These are phyloP conservation scores for Fusarium illudens DNA, from an alignment of 2,329 filamentous ascomycete genomes.

Conservation along the genomic window DNA sequence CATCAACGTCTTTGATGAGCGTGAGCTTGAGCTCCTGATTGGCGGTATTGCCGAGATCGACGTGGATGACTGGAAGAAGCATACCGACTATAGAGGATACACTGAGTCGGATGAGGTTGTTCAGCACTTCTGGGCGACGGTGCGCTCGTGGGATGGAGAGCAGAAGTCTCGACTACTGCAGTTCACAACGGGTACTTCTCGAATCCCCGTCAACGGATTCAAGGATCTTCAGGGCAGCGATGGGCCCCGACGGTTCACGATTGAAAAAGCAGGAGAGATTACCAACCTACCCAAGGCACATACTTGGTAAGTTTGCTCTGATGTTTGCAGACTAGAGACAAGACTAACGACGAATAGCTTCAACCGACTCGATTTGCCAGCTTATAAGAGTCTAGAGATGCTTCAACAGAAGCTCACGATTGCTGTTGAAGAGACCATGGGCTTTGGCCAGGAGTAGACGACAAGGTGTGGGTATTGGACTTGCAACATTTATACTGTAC, in stretches of 20 bases:
- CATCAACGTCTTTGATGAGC: constrained; percentile 98
- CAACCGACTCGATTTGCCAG: constrained; percentile 93
- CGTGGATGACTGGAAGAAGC: constrained; percentile 99
- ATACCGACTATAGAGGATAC: constrained; percentile 98
- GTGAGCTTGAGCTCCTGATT: constrained; percentile 94
- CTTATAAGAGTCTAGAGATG: constrained; percentile 88
- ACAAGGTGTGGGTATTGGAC: constrained; percentile 25
- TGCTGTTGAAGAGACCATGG: constrained; percentile 98
- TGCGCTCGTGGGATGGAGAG: constrained; percentile 96
- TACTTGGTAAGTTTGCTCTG: constrained; percentile 79
- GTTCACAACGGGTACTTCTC: constrained; percentile 96
- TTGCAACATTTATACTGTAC: constrained; percentile 15
- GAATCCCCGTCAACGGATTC: constrained; percentile 99
- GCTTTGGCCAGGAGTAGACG: constrained; percentile 92
- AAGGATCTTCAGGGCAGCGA: constrained; percentile 98
- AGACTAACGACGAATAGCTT: constrained; percentile 68
- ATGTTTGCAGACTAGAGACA: background rate
- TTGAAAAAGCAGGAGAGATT: constrained; percentile 95
- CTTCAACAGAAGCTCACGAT: constrained; percentile 92
- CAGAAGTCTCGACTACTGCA: constrained; percentile 96
- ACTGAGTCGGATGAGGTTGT: constrained; percentile 98
- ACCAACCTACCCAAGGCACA: constrained; percentile 94
- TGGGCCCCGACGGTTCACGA: constrained; percentile 93
- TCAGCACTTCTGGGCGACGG: constrained; percentile 98
- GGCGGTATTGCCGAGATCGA: constrained; percentile 99